Base-by-base conservation (phyloP, 176 grass and related monocot species). In the Saccharum spontaneum region DNA sequence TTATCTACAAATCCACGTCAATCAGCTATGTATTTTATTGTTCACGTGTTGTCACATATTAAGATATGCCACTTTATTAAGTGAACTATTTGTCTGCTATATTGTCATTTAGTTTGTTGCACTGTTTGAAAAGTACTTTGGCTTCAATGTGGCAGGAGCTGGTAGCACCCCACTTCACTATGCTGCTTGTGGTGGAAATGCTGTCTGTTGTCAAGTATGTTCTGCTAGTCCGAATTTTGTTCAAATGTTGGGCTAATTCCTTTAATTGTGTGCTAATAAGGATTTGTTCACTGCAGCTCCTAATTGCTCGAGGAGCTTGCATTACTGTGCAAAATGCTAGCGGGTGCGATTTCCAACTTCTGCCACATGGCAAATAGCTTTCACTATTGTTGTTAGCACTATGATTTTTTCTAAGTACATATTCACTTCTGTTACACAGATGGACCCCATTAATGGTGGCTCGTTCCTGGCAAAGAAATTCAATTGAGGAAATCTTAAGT, bases 121-220 rank as follows among this genome's bases (percentile, higher is more conserved):
- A 36, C 14, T 72, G 10, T 71, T 81, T 71, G 17, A 72, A 55
- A 57, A 17, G 18, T 75, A 28, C 12, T 23, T 30, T 67, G 67
- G 8, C 73, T 81, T 92, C 38, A 77, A 86, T 87, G 44, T 82
- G 23, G 71, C 86, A 99, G 97, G 93, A 81, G 79, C 91, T 52
- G 97, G 97, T 81, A 99, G 97, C 88, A 99, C 91, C 48, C 91
- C 93, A 36, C 89, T 99, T 80, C 97, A 96, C 90, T 99, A 99
- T 80, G 93, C 91, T 83, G 97, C 97, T 69, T 96, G 93, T 83
- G 93, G 97, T 71, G 97, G 97, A 89, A 99, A 96, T 88, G 84
- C 86, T 73, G 81, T 90, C 46, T 99, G 93, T 83, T 99, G 97
- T 84, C 93, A 99, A 83, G 97, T 96, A 95, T 80, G 91, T 86